Conservation (phyloP, 2,329 filamentous ascomycete genomes). For the Aspergillus unguis region DNA sequence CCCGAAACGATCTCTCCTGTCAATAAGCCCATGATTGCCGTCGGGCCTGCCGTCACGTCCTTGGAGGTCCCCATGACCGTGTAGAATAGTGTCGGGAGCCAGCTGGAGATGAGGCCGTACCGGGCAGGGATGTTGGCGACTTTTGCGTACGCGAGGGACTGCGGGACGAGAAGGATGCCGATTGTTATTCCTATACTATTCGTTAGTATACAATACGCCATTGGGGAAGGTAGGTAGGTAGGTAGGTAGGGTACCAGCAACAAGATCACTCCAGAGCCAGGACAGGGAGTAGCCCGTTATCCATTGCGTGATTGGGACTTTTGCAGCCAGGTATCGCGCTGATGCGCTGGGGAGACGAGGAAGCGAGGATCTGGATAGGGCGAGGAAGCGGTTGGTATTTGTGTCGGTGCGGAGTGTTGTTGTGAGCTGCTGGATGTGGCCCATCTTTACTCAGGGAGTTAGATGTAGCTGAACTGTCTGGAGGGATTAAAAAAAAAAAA, state of each 20-base stretch:
- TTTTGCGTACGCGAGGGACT: not conserved
- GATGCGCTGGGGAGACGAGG: not conserved
- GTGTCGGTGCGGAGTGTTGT: not conserved
- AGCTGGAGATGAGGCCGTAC: not conserved
- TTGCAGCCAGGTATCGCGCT: not conserved
- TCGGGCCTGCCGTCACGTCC: not conserved
- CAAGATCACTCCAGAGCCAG: not conserved
- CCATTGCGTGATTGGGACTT: not conserved
- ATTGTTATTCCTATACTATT: not conserved
- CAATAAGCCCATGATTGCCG: not conserved
- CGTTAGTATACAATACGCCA: not conserved
- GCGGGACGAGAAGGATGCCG: not conserved
- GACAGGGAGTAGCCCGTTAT: not conserved
- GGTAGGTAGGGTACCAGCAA: not conserved
- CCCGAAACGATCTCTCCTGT: not conserved
- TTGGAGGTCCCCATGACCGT: not conserved
- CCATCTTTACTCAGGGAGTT: not conserved
- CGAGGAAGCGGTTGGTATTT: not conserved
- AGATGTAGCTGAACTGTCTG: no score
- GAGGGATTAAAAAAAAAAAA: no score
- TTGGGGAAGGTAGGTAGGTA: not conserved
- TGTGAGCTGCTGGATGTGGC: not conserved
- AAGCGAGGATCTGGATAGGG: not conserved
- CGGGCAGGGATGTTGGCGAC: not conserved
- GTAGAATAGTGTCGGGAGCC: not conserved